These are phyloP conservation scores for Trichophyton rubrum DNA, from an alignment of 2,329 filamentous ascomycete genomes.

Conservation along the genomic window DNA sequence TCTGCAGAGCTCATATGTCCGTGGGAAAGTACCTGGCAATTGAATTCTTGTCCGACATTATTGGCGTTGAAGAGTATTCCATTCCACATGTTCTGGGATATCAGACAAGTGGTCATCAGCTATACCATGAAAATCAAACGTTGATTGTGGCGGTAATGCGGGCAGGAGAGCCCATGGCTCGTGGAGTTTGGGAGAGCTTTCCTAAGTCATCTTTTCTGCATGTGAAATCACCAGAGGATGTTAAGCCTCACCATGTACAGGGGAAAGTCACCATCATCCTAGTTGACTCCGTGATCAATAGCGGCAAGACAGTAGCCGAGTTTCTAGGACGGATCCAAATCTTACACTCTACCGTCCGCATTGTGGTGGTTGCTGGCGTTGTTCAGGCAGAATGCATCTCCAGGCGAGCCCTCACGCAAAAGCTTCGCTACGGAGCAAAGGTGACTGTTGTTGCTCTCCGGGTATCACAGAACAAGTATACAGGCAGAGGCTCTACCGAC, in stretches of 20 bases:
- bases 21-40: conserved; percentile 44
- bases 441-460: conserved; percentile 42
- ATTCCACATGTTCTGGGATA: conserved; percentile 44
- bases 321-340: conserved; percentile 39
- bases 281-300: conserved; percentile 52
- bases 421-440: conserved; percentile 17
- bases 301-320: conserved; percentile 37
- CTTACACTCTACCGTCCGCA: conserved; percentile 29
- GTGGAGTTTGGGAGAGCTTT: too few relatives aligned
- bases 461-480: conserved; percentile 45
- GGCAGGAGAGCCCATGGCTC: too few relatives aligned
- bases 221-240: conserved; percentile 27
- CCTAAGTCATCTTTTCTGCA: conserved; percentile 27
- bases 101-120: conserved; percentile 33
- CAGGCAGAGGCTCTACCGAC: conserved; percentile 41
- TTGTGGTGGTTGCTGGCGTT: conserved; percentile 46
- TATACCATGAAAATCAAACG: conserved; percentile 21
- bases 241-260: conserved; percentile 33
- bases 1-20: conserved; percentile 39
- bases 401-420: conserved; percentile 11
- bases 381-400: conserved; percentile 34
- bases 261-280: conserved; percentile 36
- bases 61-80: conserved; percentile 40
- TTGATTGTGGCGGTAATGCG: too few relatives aligned
- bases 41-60: conserved; percentile 31